Percentiles rank a stretch among this genome's conserved stretches.
Conservation (phyloP, 1,139 yeast species). For the Sugiyamaella castrensis region DNA sequence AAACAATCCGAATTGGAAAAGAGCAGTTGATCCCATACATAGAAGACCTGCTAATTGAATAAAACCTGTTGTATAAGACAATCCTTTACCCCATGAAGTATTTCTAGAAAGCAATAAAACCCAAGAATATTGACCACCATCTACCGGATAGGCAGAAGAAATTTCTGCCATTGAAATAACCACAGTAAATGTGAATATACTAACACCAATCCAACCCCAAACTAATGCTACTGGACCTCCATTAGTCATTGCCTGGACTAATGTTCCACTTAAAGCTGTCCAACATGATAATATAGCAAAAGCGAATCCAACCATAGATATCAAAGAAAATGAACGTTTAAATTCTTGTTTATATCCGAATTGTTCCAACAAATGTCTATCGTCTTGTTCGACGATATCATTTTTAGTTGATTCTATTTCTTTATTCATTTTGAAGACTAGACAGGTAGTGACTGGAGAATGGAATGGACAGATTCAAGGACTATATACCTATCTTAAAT, state of each 20-base stretch:
- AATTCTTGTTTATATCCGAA: slow-evolving; percentile 42
- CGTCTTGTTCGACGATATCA: slow-evolving; percentile 14
- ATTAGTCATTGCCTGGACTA: slow-evolving; percentile 31
- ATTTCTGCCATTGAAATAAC: slow-evolving; percentile 51
- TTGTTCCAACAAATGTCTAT: slow-evolving; percentile 29
- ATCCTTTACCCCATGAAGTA: slow-evolving; percentile 42
- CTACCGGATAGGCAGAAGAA: slow-evolving; percentile 52
- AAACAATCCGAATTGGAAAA: slow-evolving; percentile 26
- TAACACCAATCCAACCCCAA: slow-evolving; percentile 73
- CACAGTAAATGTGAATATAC: slow-evolving; percentile 46
- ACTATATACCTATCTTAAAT: too few species aligned
- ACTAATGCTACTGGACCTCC: slow-evolving; percentile 47
- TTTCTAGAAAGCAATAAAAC: slow-evolving; percentile 52
- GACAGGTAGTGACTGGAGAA: too few species aligned
- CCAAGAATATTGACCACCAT: slow-evolving; percentile 65
- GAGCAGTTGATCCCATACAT: slow-evolving; percentile 29
- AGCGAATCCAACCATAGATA: slow-evolving; percentile 40
- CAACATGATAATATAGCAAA: slow-evolving; percentile 40
- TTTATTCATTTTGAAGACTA: background rate
- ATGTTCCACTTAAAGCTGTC: slow-evolving; percentile 39
- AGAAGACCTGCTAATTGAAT: slow-evolving; percentile 42
- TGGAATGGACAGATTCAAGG: too few species aligned
- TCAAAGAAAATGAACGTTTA: slow-evolving; percentile 37
- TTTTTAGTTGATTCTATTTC: slow-evolving; percentile 3
- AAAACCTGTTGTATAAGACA: slow-evolving; percentile 57